Evolutionary conservation across 2,329 filamentous ascomycete species (phyloP).

Genomic region (Xylariaceae sp.): DNA sequence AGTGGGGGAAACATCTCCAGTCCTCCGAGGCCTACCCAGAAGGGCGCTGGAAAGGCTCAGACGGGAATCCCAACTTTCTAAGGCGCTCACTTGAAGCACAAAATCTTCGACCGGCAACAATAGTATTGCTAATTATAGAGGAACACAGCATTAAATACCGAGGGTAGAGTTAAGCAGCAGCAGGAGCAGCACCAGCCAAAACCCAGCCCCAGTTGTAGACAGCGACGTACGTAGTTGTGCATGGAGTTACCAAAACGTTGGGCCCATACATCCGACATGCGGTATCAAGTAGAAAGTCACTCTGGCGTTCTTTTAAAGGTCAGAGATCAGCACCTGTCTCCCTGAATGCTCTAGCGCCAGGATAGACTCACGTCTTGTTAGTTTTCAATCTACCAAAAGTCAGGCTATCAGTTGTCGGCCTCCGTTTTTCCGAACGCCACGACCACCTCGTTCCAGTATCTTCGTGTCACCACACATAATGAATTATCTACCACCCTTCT

Average conservation of each 20-base stretch:
- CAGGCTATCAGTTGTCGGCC: constrained; percentile 2
- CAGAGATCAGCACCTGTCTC: constrained; percentile 5
- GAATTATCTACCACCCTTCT: neutral
- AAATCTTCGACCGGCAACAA: neutral
- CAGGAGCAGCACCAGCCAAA: constrained; percentile 1
- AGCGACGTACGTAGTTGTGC: neutral
- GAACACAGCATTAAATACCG: too few species aligned
- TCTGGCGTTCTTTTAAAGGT: neutral
- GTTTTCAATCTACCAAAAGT: constrained; percentile 16
- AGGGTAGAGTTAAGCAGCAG: neutral
- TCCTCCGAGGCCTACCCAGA: neutral
- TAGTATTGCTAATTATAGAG: neutral
- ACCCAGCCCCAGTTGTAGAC: neutral
- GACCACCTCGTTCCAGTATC: neutral
- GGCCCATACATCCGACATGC: neutral
- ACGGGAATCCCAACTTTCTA: neutral
- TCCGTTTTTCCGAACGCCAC: neutral
- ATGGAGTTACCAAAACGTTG: neutral
- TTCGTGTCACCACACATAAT: constrained; percentile 11
- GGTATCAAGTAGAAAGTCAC: neutral
- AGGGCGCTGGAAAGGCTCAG: neutral
- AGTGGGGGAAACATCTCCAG: constrained; percentile 10
- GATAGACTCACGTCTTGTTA: constrained; percentile 20
- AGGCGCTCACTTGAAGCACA: neutral
- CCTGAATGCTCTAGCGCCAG: constrained; percentile 1